Evolutionary conservation across 192 early-diverging fungal species (phyloP).

Genomic region (Phlyctochytrium bullatum): DNA sequence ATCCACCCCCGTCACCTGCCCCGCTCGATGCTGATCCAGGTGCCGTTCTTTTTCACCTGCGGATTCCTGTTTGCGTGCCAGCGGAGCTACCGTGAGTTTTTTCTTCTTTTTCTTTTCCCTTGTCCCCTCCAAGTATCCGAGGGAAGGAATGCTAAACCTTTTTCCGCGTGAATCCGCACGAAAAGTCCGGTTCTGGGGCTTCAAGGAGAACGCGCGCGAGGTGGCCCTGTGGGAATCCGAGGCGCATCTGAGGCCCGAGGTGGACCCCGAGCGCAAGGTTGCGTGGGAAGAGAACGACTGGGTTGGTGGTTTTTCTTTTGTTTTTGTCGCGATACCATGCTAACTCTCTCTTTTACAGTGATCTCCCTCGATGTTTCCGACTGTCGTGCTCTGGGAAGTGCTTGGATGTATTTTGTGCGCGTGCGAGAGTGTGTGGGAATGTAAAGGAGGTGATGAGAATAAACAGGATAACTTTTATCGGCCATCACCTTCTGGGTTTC

Average conservation of each 20-base stretch:
- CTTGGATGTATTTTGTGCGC: too few species aligned
- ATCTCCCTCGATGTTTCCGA: too few species aligned
- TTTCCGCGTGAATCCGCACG: slow-evolving; percentile 11
- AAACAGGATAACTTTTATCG: too few species aligned
- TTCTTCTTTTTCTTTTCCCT: not conserved
- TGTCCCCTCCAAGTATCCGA: not conserved
- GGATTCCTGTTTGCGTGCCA: slow-evolving; percentile 83
- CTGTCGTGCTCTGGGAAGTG: too few species aligned
- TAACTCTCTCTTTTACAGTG: too few species aligned
- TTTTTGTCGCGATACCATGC: too few species aligned
- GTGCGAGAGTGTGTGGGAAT: too few species aligned
- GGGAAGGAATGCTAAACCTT: not conserved
- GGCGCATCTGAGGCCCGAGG: slow-evolving; percentile 20
- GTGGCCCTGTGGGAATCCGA: slow-evolving; percentile 49
- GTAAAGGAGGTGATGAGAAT: too few species aligned
- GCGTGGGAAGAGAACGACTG: slow-evolving; percentile 34
- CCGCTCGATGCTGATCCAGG: slow-evolving; percentile 44
- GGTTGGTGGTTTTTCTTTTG: not conserved
- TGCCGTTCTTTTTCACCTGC: slow-evolving; percentile 54
- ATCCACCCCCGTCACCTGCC: slow-evolving; percentile 46
- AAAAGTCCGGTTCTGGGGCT: slow-evolving; percentile 89
- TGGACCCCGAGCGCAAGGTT: slow-evolving; percentile 12
- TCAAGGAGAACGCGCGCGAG: slow-evolving; percentile 82
- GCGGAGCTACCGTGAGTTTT: slow-evolving; percentile 64
- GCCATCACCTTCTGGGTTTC: too few species aligned